phyloP scores from a whole-genome alignment of 805 yeast species.

The Pichia nakasei region DNA sequence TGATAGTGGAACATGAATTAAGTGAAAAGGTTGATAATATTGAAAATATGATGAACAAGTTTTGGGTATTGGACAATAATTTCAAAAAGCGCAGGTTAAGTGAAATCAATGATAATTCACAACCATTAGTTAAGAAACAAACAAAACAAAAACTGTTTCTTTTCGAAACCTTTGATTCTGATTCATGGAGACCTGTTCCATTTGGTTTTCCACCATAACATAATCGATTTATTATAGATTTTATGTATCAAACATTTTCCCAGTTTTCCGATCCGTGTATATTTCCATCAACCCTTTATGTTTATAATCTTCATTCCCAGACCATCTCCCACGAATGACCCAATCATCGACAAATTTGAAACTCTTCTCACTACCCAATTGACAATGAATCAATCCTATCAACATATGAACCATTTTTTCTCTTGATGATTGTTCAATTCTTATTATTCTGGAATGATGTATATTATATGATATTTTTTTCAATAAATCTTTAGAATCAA shows the following conservation, averaged over 20 bases:
- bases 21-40: conserved; percentile 13
- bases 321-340: conserved; percentile 19
- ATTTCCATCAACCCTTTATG: conserved; percentile 23
- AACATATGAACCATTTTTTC: conserved; percentile 16
- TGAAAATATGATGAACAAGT: conserved; percentile 16
- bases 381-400: conserved; percentile 21
- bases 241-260: neutral
- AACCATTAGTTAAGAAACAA: too few species aligned
- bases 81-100: conserved; percentile 2
- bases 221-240: neutral
- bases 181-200: conserved; percentile 45
- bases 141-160: neutral
- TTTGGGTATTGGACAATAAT: conserved; percentile 13
- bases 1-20: neutral
- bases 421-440: conserved; percentile 14
- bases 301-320: conserved; percentile 10
- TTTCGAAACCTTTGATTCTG: conserved; percentile 24
- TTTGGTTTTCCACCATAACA: conserved; percentile 36
- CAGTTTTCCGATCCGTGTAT: conserved; percentile 7
- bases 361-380: conserved; percentile 16
- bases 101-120: neutral
- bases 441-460: conserved; percentile 8
- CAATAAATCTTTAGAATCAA: conserved; percentile 7
- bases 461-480: neutral
- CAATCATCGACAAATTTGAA: conserved; percentile 21